Evolutionary conservation across 1,139 yeast genomes (phyloP), one percentile per base, ranked within the genome.

Genomic region (Sugiyamaella paludigena): DNA sequence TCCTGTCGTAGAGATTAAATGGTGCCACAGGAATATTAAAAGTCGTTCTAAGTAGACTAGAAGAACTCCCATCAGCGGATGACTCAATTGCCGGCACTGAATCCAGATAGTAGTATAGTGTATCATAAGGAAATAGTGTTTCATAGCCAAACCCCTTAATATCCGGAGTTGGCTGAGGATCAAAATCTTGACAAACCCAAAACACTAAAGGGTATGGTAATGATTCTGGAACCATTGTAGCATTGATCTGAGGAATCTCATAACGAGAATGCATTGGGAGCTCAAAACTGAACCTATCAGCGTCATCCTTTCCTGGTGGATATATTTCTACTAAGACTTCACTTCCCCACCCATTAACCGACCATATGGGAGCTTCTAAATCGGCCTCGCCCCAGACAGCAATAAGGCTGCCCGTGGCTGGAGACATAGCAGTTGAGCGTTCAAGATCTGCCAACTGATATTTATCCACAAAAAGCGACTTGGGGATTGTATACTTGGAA

Each of bases 241-340:
- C 59, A 10, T 58, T 54, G 13, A 52, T 38, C 4, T 52, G 58
- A 1, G 81, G 81, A 27, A 57, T 56, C 12, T 71, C 69, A 56
- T 79, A 79, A 40, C 83, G 68, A 28, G 79, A 72, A 57, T 79
- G 83, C 55, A 76, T 61, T 7, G 74, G 74, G 7, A 79, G 61
- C 15, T 66, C 71, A 50, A 67, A 65, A 51, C 61, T 60, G 12
- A 68, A 47, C 38, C 36, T 50, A 27, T 12, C 34, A 26, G 42
- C 13, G 15, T 16, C 50, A 32, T 36, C 45, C 9, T 36, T 24
- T 36, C 54, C 41, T 11, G 62, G 61, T 11, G 62, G 61, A 29
- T 58, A 57, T 13, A 76, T 57, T 42, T 64, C 66, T 27, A 76
- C 66, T 28, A 76, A 54, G 5, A 69, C 67, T 47, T 71, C 74